phyloP scores from a whole-genome alignment of 495 filamentous ascomycete genomes.

The Talaromyces borbonicus region DNA sequence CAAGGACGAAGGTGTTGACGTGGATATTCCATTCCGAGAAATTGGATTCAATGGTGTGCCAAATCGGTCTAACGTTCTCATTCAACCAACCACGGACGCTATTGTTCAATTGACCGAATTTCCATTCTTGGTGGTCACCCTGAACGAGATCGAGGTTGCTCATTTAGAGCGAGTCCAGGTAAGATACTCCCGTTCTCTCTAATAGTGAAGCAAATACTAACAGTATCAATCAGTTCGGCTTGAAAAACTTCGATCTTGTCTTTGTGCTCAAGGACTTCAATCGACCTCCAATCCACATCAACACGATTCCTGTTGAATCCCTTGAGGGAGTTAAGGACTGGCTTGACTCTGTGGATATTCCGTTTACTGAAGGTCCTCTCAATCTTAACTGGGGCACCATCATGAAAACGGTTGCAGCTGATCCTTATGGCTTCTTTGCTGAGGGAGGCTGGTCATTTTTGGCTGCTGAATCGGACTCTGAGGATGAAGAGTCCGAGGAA shows the following conservation, averaged over 20 bases:
- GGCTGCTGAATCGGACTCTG: constrained; percentile 75
- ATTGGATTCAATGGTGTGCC: constrained; percentile 96
- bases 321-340: constrained; percentile 96
- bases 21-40: constrained; percentile 94
- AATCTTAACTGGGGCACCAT: constrained; percentile 99
- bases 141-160: constrained; percentile 92
- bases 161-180: constrained; percentile 92
- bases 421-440: constrained; percentile 88
- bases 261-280: constrained; percentile 96
- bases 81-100: constrained; percentile 94
- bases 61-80: constrained; percentile 85
- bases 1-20: constrained; percentile 70
- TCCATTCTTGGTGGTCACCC: constrained; percentile 87
- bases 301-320: constrained; percentile 94
- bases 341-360: constrained; percentile 89
- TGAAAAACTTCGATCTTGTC: constrained; percentile 98
- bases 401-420: constrained; percentile 95
- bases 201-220: constrained; percentile 16
- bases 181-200: constrained; percentile 8
- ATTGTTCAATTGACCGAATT: constrained; percentile 97
- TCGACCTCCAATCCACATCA: constrained; percentile 79
- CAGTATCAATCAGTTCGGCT: constrained; percentile 62
- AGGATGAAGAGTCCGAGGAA: constrained; percentile 72
- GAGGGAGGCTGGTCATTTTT: constrained; percentile 97
- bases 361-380: constrained; percentile 87